phyloP scores from a whole-genome alignment of 805 yeast genomes.

The Hanseniaspora guilliermondii region DNA sequence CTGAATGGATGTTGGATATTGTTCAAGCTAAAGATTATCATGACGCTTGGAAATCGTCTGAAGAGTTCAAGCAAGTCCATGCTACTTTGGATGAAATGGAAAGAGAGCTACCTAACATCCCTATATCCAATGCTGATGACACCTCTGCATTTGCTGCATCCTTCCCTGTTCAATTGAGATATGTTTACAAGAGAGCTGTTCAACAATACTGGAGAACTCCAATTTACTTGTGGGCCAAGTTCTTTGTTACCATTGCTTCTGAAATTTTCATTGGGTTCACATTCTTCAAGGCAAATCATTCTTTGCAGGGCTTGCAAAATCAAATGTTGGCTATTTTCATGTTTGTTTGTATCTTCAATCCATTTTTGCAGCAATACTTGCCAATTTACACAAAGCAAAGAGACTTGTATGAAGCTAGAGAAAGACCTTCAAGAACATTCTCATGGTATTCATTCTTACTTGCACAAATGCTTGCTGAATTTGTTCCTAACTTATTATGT shows the following conservation, averaged over 20 bases:
- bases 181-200: conserved; percentile 43
- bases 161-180: conserved; percentile 30
- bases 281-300: conserved; percentile 52
- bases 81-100: conserved; percentile 56
- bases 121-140: conserved; percentile 27
- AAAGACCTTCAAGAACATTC: conserved; percentile 60
- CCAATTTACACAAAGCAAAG: conserved; percentile 53
- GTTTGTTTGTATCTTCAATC: conserved; percentile 45
- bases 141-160: conserved; percentile 35
- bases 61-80: conserved; percentile 46
- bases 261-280: conserved; percentile 64
- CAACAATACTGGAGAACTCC: conserved; percentile 62
- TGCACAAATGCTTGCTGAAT: conserved; percentile 52
- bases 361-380: conserved; percentile 48
- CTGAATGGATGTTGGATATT: conserved; percentile 85
- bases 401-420: conserved; percentile 58
- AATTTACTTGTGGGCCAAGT: conserved; percentile 47
- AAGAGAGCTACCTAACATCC: conserved; percentile 35
- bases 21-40: conserved; percentile 70
- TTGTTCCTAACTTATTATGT: conserved; percentile 48
- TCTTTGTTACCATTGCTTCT: conserved; percentile 40
- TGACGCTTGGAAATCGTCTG: conserved; percentile 66
- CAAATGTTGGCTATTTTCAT: conserved; percentile 69
- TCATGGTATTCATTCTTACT: conserved; percentile 51
- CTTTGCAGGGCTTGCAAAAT: conserved; percentile 64